phyloP scores from a whole-genome alignment of 2,329 filamentous ascomycete species.

The Aaosphaeria pasadenensis region DNA sequence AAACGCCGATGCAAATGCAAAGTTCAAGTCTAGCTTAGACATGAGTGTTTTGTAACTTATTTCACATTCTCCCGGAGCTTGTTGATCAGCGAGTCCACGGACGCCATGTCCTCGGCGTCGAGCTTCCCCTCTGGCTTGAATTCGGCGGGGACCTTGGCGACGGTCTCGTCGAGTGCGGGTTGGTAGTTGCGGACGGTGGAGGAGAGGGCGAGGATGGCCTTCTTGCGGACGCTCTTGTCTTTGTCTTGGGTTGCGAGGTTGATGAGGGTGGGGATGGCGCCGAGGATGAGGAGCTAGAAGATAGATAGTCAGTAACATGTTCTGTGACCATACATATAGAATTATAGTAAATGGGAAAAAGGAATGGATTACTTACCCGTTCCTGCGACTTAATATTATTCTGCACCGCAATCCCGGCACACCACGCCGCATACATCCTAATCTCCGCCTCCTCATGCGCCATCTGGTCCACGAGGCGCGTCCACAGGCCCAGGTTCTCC shows the following conservation, averaged over 20 bases:
- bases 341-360: background rate
- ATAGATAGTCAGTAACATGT: constrained; percentile 9
- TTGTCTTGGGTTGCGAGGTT: constrained; percentile 61
- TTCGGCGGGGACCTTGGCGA: constrained; percentile 66
- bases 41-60: background rate
- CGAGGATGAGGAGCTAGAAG: constrained; percentile 52
- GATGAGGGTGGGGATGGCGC: constrained; percentile 69
- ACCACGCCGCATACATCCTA: constrained; percentile 88
- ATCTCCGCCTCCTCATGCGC: constrained; percentile 67
- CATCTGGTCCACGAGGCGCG: constrained; percentile 70
- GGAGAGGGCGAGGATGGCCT: constrained; percentile 86
- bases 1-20: background rate
- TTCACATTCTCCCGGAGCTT: constrained; percentile 46
- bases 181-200: constrained; percentile 87
- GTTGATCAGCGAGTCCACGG: constrained; percentile 71
- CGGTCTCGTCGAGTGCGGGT: constrained; percentile 62
- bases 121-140: constrained; percentile 58
- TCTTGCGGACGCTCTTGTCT: constrained; percentile 67
- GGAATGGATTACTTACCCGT: constrained; percentile 44
- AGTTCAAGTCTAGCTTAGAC: background rate
- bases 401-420: constrained; percentile 89
- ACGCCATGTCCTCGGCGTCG: constrained; percentile 86
- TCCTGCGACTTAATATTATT: constrained; percentile 90
- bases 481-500: constrained; percentile 74
- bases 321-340: no score